These are phyloP conservation scores for Sarocladium brachiariae DNA, from an alignment of 2,329 filamentous ascomycete species.

Conservation along the genomic window DNA sequence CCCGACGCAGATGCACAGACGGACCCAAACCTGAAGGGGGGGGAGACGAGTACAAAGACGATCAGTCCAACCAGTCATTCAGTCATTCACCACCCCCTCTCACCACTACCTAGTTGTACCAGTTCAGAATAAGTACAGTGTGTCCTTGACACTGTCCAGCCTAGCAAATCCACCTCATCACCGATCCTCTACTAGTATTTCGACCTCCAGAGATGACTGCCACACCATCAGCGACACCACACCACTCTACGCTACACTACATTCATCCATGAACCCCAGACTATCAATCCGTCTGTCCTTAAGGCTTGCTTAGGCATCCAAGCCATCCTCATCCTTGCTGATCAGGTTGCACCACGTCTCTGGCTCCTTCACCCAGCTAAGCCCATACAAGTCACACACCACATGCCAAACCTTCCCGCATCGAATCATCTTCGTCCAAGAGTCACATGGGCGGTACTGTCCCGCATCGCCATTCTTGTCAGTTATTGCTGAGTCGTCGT, in stretches of 20 bases:
- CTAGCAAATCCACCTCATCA: background rate
- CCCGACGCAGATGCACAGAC: too few relatives aligned
- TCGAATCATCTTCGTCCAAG: background rate
- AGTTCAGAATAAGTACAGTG: too few relatives aligned
- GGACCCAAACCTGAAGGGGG: too few relatives aligned
- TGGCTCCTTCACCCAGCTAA: background rate
- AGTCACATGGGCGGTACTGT: conserved; percentile 1
- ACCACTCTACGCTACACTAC: background rate
- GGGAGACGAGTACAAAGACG: too few relatives aligned
- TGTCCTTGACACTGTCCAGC: background rate
- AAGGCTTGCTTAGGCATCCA: background rate
- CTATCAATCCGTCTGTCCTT: background rate
- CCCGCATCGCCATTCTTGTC: background rate
- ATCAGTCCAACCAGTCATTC: too few relatives aligned
- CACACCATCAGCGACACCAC: background rate
- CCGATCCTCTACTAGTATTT: background rate
- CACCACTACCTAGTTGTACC: too few relatives aligned
- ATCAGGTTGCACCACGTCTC: background rate
- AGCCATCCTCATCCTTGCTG: background rate
- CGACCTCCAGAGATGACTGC: background rate
- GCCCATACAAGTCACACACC: too few relatives aligned
- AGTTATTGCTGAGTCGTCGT: background rate
- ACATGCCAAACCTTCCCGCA: conserved; percentile 2
- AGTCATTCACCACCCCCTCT: too few relatives aligned
- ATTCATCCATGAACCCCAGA: background rate